Conservation (phyloP, 192 early-diverging fungal species). For the Coemansia reversa region DNA sequence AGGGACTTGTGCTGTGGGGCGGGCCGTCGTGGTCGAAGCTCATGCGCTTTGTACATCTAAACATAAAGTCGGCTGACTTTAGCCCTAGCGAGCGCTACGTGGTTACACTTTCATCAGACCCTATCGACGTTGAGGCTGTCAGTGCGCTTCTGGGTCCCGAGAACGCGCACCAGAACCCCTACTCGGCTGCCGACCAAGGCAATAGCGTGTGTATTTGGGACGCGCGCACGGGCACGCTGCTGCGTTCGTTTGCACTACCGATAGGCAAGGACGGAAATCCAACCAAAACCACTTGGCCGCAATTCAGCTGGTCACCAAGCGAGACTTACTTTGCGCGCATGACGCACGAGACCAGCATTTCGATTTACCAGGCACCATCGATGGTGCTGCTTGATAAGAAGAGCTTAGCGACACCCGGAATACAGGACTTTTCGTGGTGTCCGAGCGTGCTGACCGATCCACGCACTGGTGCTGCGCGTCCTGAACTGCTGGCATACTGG, state of each 20-base stretch:
- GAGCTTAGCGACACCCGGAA: constrained; percentile 79
- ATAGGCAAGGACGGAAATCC: constrained; percentile 56
- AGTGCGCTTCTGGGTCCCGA: constrained; percentile 50
- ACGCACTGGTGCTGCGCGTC: constrained; percentile 30
- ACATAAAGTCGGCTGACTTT: constrained; percentile 89
- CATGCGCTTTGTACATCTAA: constrained; percentile 85
- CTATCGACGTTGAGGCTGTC: constrained; percentile 64
- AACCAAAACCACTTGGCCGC: constrained; percentile 75
- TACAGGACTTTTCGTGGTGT: constrained; percentile 78
- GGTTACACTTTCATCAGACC: constrained; percentile 87
- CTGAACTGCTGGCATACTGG: constrained; percentile 89
- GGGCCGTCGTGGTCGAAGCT: constrained; percentile 89
- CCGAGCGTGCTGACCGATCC: constrained; percentile 52
- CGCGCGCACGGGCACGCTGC: constrained; percentile 73
- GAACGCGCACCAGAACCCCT: constrained; percentile 67
- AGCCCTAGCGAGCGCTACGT: constrained; percentile 93
- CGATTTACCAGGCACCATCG: constrained; percentile 89
- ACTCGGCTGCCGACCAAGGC: constrained; percentile 67
- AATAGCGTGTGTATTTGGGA: constrained; percentile 89
- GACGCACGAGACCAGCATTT: constrained; percentile 69
- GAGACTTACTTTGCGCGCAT: constrained; percentile 94
- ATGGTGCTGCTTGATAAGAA: constrained; percentile 96
- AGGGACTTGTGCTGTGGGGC: constrained; percentile 96
- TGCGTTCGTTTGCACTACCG: constrained; percentile 80
- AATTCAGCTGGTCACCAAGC: constrained; percentile 94